phyloP scores from a whole-genome alignment of 208 protist genomes.

The Porcisia hertigi region DNA sequence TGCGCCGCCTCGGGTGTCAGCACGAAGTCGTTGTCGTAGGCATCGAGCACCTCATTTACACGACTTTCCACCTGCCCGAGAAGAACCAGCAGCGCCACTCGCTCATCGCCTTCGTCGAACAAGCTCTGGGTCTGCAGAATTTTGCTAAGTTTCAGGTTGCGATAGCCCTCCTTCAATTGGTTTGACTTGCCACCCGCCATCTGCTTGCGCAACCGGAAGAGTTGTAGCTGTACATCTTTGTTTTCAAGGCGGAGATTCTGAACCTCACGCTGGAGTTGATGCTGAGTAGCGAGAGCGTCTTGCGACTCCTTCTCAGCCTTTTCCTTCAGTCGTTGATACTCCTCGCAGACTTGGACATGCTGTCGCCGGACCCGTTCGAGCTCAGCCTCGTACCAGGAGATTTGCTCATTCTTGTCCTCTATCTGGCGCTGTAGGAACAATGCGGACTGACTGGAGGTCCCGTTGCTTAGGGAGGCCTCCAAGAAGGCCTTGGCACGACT shows the following conservation, averaged over 20 bases:
- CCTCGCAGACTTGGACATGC: constrained; percentile 59
- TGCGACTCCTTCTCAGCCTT: constrained; percentile 35
- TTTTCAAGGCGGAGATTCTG: constrained; percentile 80
- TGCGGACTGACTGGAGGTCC: constrained; percentile 57
- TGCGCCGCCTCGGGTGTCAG: constrained; percentile 41
- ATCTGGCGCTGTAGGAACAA: constrained; percentile 51
- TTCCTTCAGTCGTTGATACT: constrained; percentile 44
- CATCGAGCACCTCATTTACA: constrained; percentile 80
- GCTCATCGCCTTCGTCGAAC: constrained; percentile 86
- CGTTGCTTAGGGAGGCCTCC: constrained; percentile 45
- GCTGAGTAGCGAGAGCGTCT: constrained; percentile 24
- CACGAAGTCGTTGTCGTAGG: constrained; percentile 80
- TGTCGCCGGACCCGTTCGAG: constrained; percentile 67
- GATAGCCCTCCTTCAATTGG: constrained; percentile 74
- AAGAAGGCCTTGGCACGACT: constrained; percentile 71
- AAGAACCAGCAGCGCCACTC: constrained; percentile 69
- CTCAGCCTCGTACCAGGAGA: constrained; percentile 71
- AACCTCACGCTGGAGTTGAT: constrained; percentile 51
- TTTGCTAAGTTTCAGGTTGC: constrained; percentile 71
- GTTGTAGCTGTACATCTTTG: constrained; percentile 86
- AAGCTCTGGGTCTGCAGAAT: constrained; percentile 69
- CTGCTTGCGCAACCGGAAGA: constrained; percentile 86
- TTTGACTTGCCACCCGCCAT: constrained; percentile 59
- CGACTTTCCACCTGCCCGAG: constrained; percentile 84
- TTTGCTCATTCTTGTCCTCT: constrained; percentile 48